Evolutionary conservation across 164 flowering plant genomes (phyloP), one percentile per base, ranked within the genome.

Genomic region (Umbellularia californica): DNA sequence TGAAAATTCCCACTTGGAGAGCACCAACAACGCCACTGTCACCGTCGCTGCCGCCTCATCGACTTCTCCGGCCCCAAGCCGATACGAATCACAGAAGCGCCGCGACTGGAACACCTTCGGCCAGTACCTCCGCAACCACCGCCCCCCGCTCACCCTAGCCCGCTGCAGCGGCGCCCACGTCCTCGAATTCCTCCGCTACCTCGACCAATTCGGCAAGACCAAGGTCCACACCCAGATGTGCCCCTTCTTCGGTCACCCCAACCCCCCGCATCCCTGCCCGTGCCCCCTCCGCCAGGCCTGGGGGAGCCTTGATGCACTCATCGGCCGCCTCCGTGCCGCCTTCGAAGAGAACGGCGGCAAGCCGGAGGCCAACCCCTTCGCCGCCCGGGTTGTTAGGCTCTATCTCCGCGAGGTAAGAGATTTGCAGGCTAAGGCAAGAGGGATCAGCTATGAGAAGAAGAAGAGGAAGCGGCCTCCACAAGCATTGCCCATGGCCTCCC

Each of bases 201-300:
- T 91, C 10, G 95, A 91, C 83, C 95, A 90, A 71, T 90, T 90
- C 72, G 95, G 95, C 5, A 90, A 90, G 72, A 90, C 95, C 70
- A 91, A 91, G 73, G 92, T 91, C 72, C 97, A 91, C 81, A 83
- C 78, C 66, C 86, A 85, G 58, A 84, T 87, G 67, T 91, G 97
- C 84, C 97, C 97, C 52, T 91, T 88, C 86, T 90, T 83, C 74
- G 93, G 96, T 41, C 90, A 84, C 79, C 91, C 96, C 0, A 86
- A 84, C 78, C 93, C 96, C 0, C 93, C 96, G 0, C 90, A 88
- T 2, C 92, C 96, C 0, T 91, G 96, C 82, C 91, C 96, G 12
- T 91, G 96, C 80, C 97, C 97, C 0, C 92, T 91, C 58, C 90
- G 93, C 41, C 96, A 91, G 68, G 96, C 96, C 28, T 91, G 96